phyloP scores from a whole-genome alignment of 305 asterid genomes.

The Plantago rigida region DNA sequence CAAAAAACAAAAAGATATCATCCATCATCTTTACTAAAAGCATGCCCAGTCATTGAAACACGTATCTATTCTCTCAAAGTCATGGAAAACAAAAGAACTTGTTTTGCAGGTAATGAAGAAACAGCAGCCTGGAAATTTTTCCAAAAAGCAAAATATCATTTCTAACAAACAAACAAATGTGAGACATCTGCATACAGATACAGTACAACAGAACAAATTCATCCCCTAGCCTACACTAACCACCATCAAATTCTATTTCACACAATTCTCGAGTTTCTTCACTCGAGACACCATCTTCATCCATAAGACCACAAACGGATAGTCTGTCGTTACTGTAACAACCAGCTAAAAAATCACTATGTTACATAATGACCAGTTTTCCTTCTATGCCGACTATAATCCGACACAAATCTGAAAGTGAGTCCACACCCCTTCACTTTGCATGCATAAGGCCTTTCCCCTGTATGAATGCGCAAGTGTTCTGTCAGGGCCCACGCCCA shows the following conservation, averaged over 20 bases:
- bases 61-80: too few relatives aligned
- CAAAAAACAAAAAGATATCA: too few relatives aligned
- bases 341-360: constrained; percentile 12
- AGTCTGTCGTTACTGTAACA: constrained; percentile 2
- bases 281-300: constrained; percentile 18
- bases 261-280: constrained; percentile 23
- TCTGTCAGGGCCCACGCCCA: constrained; percentile 98
- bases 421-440: constrained; percentile 65
- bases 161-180: constrained; percentile 22
- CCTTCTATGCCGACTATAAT: constrained; percentile 76
- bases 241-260: constrained; percentile 21
- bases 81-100: too few relatives aligned
- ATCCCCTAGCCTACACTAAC: constrained; percentile 28
- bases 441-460: constrained; percentile 70
- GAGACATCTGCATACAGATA: constrained; percentile 16
- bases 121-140: too few relatives aligned
- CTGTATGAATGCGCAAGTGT: constrained; percentile 75
- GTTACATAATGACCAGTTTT: constrained; percentile 64
- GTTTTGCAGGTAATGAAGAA: too few relatives aligned
- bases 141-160: background rate
- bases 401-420: constrained; percentile 81
- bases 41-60: too few relatives aligned
- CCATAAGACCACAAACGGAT: constrained; percentile 20
- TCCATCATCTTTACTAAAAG: too few relatives aligned
- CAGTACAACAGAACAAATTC: constrained; percentile 24